phyloP scores from a whole-genome alignment of 2,329 filamentous ascomycete genomes.

The Purpureocillium lavendulum region DNA sequence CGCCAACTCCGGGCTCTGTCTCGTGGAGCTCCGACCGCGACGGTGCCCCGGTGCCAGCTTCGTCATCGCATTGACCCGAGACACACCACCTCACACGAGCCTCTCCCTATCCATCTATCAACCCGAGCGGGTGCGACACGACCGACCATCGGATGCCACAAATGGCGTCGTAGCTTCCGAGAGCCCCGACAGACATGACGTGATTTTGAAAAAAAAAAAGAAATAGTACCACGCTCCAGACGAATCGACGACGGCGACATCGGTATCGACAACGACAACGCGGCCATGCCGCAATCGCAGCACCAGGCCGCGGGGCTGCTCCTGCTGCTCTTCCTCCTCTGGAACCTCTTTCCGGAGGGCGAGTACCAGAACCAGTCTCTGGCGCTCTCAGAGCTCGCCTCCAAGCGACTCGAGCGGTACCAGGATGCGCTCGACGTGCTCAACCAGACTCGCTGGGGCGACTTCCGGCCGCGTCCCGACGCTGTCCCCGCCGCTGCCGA shows the following conservation, averaged over 20 bases:
- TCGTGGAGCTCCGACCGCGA: too few species aligned
- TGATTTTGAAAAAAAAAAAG: too few species aligned
- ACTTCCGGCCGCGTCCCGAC: conserved; percentile 40
- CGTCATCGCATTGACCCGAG: too few species aligned
- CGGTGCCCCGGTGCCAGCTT: too few species aligned
- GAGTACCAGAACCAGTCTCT: conserved; percentile 24
- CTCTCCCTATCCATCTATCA: too few species aligned
- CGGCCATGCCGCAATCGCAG: conserved; percentile 35
- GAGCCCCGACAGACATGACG: not conserved
- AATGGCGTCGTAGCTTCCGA: not conserved
- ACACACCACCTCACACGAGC: too few species aligned
- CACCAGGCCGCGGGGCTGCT: conserved; percentile 25
- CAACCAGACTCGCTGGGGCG: conserved; percentile 50
- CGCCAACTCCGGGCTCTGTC: too few species aligned
- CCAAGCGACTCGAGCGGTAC: conserved; percentile 41
- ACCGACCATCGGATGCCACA: too few species aligned
- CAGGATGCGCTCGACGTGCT: conserved; percentile 43
- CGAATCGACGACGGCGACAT: too few species aligned
- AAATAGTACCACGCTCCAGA: too few species aligned
- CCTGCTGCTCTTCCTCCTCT: conserved; percentile 27
- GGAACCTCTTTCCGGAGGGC: conserved; percentile 28
- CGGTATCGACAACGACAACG: conserved; percentile 1
- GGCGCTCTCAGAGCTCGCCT: conserved; percentile 24
- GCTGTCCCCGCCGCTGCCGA: conserved; percentile 17
- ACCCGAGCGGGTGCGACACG: too few species aligned